These are phyloP conservation scores for Thyridium curvatum DNA, from an alignment of 2,329 filamentous ascomycete species.

Conservation along the genomic window DNA sequence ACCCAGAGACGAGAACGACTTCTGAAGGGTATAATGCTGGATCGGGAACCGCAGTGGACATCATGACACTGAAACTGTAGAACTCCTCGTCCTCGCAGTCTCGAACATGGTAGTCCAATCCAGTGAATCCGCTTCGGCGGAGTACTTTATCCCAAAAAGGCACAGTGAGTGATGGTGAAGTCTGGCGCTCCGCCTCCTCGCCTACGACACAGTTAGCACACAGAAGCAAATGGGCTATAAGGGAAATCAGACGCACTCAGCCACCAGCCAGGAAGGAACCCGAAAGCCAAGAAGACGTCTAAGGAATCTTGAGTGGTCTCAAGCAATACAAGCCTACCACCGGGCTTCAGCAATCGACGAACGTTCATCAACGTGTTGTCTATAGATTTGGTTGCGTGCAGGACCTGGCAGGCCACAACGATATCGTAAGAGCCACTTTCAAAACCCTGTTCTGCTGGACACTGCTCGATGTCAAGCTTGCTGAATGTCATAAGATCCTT, in stretches of 20 bases:
- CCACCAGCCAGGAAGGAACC: conserved; percentile 19
- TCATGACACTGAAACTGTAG: conserved; percentile 14
- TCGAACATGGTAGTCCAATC: too few relatives aligned
- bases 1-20: too few relatives aligned
- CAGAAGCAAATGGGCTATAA: too few relatives aligned
- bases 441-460: conserved; percentile 24
- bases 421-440: conserved; percentile 19
- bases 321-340: conserved; percentile 22
- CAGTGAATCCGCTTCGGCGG: conserved; percentile 8
- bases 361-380: conserved; percentile 13
- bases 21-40: too few relatives aligned
- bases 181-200: conserved; percentile 9
- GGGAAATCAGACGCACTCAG: too few relatives aligned
- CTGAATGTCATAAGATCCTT: conserved; percentile 17
- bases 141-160: conserved; percentile 10
- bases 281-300: neutral
- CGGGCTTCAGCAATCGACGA: conserved; percentile 20
- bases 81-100: conserved; percentile 14
- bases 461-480: conserved; percentile 21
- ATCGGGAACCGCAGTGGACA: conserved; percentile 11
- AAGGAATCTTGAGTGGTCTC: conserved; percentile 5
- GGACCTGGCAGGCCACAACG: conserved; percentile 24
- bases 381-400: conserved; percentile 20
- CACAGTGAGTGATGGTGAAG: conserved; percentile 10
- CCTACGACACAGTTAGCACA: too few relatives aligned